Percentiles rank a stretch among this genome's conserved stretches.
These are phyloP conservation scores for Botryotinia narcissicola DNA, from an alignment of 2,329 filamentous ascomycete genomes.

Conservation along the genomic window DNA sequence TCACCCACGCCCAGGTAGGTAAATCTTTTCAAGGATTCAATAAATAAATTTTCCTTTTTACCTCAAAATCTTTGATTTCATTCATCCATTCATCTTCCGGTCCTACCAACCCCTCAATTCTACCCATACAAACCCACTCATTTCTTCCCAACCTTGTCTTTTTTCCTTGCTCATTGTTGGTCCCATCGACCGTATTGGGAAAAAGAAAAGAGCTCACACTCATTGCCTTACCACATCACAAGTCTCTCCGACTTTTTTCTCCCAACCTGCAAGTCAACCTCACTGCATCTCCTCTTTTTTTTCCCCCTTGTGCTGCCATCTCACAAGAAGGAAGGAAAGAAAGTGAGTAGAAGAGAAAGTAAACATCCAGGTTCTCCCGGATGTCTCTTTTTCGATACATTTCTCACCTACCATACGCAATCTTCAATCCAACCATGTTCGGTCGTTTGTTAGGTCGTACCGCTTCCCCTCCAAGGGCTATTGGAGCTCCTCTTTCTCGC, in stretches of 20 bases:
- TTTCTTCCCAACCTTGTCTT: neutral
- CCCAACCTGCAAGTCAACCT: neutral
- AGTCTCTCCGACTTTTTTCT: neutral
- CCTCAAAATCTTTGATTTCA: neutral
- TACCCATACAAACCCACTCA: neutral
- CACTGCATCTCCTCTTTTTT: slow-evolving; percentile 15
- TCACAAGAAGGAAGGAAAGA: slow-evolving; percentile 14
- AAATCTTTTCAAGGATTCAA: neutral
- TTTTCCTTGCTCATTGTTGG: neutral
- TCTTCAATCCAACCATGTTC: slow-evolving; percentile 22
- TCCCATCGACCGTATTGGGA: neutral
- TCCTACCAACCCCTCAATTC: neutral
- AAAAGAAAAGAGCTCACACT: neutral
- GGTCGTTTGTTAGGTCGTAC: slow-evolving; percentile 18
- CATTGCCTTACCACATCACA: neutral
- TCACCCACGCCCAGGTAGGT: neutral
- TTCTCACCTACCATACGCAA: slow-evolving; percentile 16
- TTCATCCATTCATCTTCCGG: neutral
- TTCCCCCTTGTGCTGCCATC: slow-evolving; percentile 10
- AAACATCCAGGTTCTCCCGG: slow-evolving; percentile 20
- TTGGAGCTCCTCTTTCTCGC: slow-evolving; percentile 10
- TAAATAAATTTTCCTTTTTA: neutral
- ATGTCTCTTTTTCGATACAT: slow-evolving; percentile 24
- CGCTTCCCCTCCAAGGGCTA: slow-evolving; percentile 21
- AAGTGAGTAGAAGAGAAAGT: slow-evolving; percentile 14